These are phyloP conservation scores for barrel medic (Medicago truncatula) DNA, from an alignment of 306 rosid genomes.

Conservation along the genomic window DNA sequence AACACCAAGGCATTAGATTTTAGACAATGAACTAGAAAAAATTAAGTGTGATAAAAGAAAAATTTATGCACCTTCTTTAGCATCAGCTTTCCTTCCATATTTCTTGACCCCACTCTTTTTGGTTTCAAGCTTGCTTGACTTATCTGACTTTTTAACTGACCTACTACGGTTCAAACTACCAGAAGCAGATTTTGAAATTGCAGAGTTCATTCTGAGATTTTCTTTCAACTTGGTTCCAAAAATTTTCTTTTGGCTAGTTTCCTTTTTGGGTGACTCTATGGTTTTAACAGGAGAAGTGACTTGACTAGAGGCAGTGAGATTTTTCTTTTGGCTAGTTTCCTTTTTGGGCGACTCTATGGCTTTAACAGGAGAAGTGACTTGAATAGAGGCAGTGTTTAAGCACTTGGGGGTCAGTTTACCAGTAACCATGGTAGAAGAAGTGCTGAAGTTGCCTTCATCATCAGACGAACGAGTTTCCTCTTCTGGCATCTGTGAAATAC, in stretches of 20 bases:
- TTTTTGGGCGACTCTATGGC: constrained; percentile 50
- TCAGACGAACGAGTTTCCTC: constrained; percentile 74
- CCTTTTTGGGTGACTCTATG: constrained; percentile 51
- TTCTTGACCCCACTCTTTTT: constrained; percentile 52
- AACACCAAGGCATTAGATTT: neutral
- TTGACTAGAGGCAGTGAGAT: constrained; percentile 50
- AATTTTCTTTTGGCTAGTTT: constrained; percentile 45
- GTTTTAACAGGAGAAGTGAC: constrained; percentile 36
- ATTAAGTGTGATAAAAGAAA: neutral
- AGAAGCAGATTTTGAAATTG: constrained; percentile 52
- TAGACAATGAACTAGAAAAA: neutral
- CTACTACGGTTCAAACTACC: constrained; percentile 45
- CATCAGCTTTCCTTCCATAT: constrained; percentile 56
- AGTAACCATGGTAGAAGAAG: constrained; percentile 52
- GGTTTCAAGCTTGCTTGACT: constrained; percentile 59
- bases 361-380: constrained; percentile 38
- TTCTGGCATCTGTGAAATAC: constrained; percentile 64
- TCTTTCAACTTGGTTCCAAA: constrained; percentile 49
- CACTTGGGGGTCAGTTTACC: constrained; percentile 65
- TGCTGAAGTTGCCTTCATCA: constrained; percentile 58
- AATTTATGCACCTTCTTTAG: constrained; percentile 48
- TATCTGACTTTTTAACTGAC: constrained; percentile 60
- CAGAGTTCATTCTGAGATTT: constrained; percentile 50
- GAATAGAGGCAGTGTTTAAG: constrained; percentile 51
- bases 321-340: constrained; percentile 47